Conservation (phyloP, 2,329 filamentous ascomycete genomes). For the Zopfia rhizophila region DNA sequence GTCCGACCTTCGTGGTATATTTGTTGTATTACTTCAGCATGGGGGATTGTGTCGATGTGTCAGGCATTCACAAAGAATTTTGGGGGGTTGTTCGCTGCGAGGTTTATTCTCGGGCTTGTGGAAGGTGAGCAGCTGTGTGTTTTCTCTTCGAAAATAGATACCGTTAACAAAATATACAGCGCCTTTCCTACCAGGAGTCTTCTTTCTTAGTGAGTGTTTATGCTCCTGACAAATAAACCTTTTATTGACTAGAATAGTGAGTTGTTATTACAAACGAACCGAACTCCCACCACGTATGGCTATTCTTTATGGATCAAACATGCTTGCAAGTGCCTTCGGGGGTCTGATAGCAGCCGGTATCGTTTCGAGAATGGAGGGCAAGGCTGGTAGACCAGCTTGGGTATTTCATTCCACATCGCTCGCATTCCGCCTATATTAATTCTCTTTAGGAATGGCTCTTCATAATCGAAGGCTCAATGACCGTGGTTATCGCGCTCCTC, state of each 20-base stretch:
- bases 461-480: conserved; percentile 13
- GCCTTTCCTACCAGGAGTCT: conserved; percentile 10
- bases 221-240: conserved; percentile 1
- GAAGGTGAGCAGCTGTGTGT: too few relatives aligned
- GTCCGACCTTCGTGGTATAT: conserved; percentile 7
- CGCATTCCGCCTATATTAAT: neutral
- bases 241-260: too few relatives aligned
- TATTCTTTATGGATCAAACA: conserved; percentile 10
- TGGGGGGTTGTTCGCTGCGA: conserved; percentile 4
- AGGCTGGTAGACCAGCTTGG: conserved; percentile 13
- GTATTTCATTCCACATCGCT: neutral
- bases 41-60: conserved; percentile 6
- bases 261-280: conserved; percentile 6
- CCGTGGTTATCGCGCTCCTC: conserved; percentile 7
- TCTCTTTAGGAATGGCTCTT: conserved; percentile 5
- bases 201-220: neutral
- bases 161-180: neutral
- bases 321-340: conserved; percentile 9
- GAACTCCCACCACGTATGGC: conserved; percentile 8
- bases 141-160: too few relatives aligned
- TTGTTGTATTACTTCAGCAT: conserved; percentile 4
- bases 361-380: conserved; percentile 10
- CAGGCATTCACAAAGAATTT: conserved; percentile 13
- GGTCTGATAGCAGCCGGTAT: conserved; percentile 2
- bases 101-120: conserved; percentile 19